phyloP scores from a whole-genome alignment of 352 stramenopile genomes.

The Phytophthora hibernalis region DNA sequence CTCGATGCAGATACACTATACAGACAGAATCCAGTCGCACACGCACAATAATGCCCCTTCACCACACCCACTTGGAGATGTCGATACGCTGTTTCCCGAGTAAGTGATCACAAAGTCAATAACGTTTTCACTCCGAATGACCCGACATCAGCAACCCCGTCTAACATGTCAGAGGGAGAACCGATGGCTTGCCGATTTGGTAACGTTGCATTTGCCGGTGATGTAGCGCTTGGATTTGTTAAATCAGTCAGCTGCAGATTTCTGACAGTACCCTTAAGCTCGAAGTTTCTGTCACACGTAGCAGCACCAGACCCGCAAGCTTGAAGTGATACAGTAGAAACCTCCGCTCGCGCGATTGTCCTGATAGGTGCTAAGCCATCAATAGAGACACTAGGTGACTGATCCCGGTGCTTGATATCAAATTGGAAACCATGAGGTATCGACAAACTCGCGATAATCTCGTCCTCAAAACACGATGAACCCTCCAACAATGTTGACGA shows the following conservation, averaged over 20 bases:
- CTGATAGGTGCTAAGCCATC: conserved; percentile 23
- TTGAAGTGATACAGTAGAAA: conserved; percentile 46
- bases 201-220: conserved; percentile 42
- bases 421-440: conserved; percentile 48
- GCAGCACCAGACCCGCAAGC: conserved; percentile 21
- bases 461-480: conserved; percentile 35
- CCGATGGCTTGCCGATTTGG: conserved; percentile 78
- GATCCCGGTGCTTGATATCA: conserved; percentile 48
- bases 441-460: conserved; percentile 33
- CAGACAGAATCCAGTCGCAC: conserved; percentile 83
- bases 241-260: conserved; percentile 80
- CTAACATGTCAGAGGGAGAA: conserved; percentile 60
- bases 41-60: conserved; percentile 40
- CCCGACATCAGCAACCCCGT: conserved; percentile 44
- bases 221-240: conserved; percentile 49
- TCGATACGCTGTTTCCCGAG: conserved; percentile 4
- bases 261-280: conserved; percentile 71
- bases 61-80: conserved; percentile 6
- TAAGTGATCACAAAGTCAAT: conserved; percentile 66
- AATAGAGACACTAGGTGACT: conserved; percentile 24
- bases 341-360: conserved; percentile 41
- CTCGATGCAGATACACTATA: conserved; percentile 83
- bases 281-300: conserved; percentile 24
- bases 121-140: conserved; percentile 70
- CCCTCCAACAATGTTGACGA: conserved; percentile 37